These are phyloP conservation scores for Spinellus fusiger DNA, from an alignment of 192 early-diverging fungal species.

Conservation along the genomic window DNA sequence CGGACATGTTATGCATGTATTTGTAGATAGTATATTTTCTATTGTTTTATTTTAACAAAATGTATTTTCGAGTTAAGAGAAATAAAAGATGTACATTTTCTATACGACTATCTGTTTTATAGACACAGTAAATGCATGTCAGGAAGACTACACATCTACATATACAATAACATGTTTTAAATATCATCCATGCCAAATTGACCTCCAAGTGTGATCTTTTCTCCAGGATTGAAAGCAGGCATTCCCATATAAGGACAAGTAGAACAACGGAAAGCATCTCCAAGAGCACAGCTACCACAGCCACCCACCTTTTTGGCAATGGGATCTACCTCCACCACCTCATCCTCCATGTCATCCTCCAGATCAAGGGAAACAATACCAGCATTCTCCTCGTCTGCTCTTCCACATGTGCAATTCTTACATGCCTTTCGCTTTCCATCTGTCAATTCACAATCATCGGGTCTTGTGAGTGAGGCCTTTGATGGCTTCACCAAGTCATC, in stretches of 20 bases:
- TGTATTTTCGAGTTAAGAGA: no score
- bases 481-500: constrained; percentile 70
- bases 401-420: constrained; percentile 96
- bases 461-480: constrained; percentile 49
- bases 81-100: no score
- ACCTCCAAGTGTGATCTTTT: constrained; percentile 84
- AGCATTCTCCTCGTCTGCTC: constrained; percentile 70
- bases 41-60: no score
- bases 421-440: constrained; percentile 84
- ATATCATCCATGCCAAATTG: constrained; percentile 37
- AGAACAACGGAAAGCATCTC: constrained; percentile 96
- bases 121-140: no score
- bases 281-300: constrained; percentile 78
- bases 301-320: constrained; percentile 43
- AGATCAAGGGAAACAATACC: constrained; percentile 33
- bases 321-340: constrained; percentile 35
- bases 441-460: constrained; percentile 65
- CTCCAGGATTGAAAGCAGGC: constrained; percentile 94
- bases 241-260: constrained; percentile 95
- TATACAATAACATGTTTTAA: no score
- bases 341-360: constrained; percentile 26
- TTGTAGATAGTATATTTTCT: no score
- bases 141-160: no score
- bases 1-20: no score
- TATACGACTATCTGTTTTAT: no score